A percentile compares a stretch with the other conserved stretches of the same genome.
Evolutionary conservation across 116 monocot genomes (phyloP).

Genomic region (Zostera marina): DNA sequence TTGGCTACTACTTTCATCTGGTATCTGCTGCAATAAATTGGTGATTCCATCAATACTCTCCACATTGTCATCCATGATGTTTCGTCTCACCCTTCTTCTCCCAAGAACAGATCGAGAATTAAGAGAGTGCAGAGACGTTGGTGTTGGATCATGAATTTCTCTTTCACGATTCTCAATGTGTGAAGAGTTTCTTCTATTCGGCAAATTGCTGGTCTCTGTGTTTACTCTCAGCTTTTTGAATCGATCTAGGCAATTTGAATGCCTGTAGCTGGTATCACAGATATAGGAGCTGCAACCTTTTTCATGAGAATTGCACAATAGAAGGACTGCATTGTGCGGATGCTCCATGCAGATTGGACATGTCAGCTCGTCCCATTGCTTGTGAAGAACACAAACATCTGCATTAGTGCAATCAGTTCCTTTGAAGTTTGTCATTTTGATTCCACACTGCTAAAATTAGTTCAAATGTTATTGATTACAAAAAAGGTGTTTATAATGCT

Average conservation of each 20-base stretch:
- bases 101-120: neutral
- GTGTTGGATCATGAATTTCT: neutral
- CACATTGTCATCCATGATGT: constrained; percentile 8
- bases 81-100: neutral
- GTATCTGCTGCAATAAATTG: neutral
- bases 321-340: constrained; percentile 77
- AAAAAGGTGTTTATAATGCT: no score
- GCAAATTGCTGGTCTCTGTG: neutral
- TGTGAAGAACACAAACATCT: constrained; percentile 13
- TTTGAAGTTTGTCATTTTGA: constrained; percentile 33
- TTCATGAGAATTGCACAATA: constrained; percentile 46
- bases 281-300: constrained; percentile 74
- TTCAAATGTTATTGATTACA: no score
- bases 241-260: constrained; percentile 75
- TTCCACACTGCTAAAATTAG: neutral
- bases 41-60: constrained; percentile 12
- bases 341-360: constrained; percentile 88
- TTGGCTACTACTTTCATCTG: constrained; percentile 12
- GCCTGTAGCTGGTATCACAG: constrained; percentile 72
- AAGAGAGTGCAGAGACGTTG: neutral
- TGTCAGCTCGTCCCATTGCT: constrained; percentile 58
- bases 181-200: neutral
- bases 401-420: constrained; percentile 16
- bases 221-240: constrained; percentile 28
- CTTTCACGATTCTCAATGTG: neutral